Evolutionary conservation across 352 stramenopile species (phyloP).

Genomic region (Peronosclerospora sorghi): DNA sequence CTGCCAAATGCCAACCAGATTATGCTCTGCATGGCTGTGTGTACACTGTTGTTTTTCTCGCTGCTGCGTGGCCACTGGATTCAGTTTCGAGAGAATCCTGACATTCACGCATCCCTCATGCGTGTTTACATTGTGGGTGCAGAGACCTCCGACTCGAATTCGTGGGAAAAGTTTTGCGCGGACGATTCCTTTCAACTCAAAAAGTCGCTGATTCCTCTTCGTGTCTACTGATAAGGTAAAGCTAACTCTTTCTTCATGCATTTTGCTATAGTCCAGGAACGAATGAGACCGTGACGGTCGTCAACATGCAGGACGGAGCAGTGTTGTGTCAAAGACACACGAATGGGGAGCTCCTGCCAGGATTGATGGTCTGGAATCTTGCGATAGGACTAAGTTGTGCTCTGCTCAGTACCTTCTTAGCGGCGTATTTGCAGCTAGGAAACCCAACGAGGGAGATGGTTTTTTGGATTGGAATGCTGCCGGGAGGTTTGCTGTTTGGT

Average conservation of each 20-base stretch:
- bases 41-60: conserved; percentile 45
- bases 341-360: conserved; percentile 15
- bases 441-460: conserved; percentile 47
- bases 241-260: not conserved
- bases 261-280: conserved; percentile 15
- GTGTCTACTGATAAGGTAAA: not conserved
- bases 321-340: conserved; percentile 28
- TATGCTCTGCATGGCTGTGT: conserved; percentile 45
- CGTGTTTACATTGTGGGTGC: conserved; percentile 32
- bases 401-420: conserved; percentile 29
- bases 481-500: conserved; percentile 36
- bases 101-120: conserved; percentile 44
- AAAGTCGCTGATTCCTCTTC: not conserved
- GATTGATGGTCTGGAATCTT: conserved; percentile 34
- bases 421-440: conserved; percentile 60
- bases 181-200: conserved; percentile 13
- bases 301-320: conserved; percentile 19
- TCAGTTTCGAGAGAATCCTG: conserved; percentile 31
- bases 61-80: conserved; percentile 59
- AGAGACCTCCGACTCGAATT: conserved; percentile 25
- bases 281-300: conserved; percentile 17
- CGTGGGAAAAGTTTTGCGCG: conserved; percentile 48
- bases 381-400: conserved; percentile 34
- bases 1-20: conserved; percentile 82
- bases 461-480: conserved; percentile 45